Base-by-base conservation (phyloP, 2,329 filamentous ascomycete species). In the Ilyonectria destructans region DNA sequence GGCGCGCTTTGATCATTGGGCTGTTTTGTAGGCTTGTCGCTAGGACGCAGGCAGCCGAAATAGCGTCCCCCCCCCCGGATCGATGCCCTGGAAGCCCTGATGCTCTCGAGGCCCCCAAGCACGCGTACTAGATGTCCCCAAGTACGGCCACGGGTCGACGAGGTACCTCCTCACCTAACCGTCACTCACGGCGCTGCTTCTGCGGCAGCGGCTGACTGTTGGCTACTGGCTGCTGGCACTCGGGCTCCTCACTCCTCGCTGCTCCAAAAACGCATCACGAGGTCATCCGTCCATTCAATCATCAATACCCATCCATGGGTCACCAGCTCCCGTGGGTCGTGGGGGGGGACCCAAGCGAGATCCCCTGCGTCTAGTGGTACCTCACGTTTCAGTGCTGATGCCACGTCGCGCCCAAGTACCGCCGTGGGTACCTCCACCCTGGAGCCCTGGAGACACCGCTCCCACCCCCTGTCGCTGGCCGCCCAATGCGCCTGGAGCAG, bases 281-380 rank as follows among this genome's bases (percentile, higher is more conserved):
- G 51, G 31, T 54, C 51, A 54, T 23, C 29, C 29, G 19, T 52
- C 48, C 48, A 52, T 52, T 31, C 49, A 21, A 33, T 52, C 51
- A 35, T 35, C 51, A n/a, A 54, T 26, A n/a, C 48, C 48, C 48
- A 29, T 8, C 7, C 51, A 35, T 54, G 29, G 31, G 31, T 51
- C 48, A 52, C 29, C 49, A 52, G 49, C 46, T 9, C 17, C 17
- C 40, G 40, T 43, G n/a, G 37, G 37, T 31, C 26, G 49, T 19
- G 31, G 51, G 49, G 31, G n/a, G 29, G 17, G 29, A 17, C 51
- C 51, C 51, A 54, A 54, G 51, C 29, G 51, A 54, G n/a, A 23
- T 35, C 51, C 51, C 51, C 51, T 54, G 51, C 51, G 51, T 52
- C 51, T 12, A 54, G 51, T 15, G 51, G 51, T 54, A 54, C 51